Base-by-base conservation (phyloP, 495 filamentous ascomycete species). In the Usnea hakonensis region DNA sequence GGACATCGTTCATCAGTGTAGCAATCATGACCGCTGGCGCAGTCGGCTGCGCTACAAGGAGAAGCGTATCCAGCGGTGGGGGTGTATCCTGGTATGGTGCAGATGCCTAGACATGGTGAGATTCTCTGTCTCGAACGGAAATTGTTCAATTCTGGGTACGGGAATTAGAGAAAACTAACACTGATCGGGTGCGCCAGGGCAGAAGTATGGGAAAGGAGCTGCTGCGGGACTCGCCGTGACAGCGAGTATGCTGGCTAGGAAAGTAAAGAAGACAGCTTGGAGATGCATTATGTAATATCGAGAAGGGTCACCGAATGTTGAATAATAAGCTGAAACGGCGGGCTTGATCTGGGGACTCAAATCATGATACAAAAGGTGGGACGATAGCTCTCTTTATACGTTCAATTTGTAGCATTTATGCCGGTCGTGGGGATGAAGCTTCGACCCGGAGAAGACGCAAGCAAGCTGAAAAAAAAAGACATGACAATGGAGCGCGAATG, bases 1-100 rank as follows among this genome's bases (percentile, higher is more conserved):
- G 55, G 55, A 59, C 57, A 59, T 44, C 57, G 28, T 40, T 30
- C 28, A 14, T n/a, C 1, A n/a, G 57, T 59, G 13, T 48, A 37
- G 41, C 57, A 59, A 26, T 59, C 57, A 59, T 50, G 9, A 17
- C 57, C 57, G 32, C 57, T 59, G 3, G 38, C 10, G 28, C 41
- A 59, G 32, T 59, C 57, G 21, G 57, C 57, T 14, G 13, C 8
- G 26, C 11, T 16, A 14, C 57, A 59, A 9, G 57, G 10, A 9
- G 46, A 5, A n/a, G 30, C 57, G 7, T 59, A 59, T 21, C 23
- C 23, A 13, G 57, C 57, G 0, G 57, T 59, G n/a, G 57, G 57
- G 0, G 41, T 36, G 57, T 59, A 59, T 11, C 57, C 57, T 33
- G 57, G 26, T 43, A 59, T 35, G 28, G 46, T 13, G 57, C 57